Evolutionary conservation across 2,329 filamentous ascomycete species (phyloP).

Genomic region (Aphanoascus verrucosus): DNA sequence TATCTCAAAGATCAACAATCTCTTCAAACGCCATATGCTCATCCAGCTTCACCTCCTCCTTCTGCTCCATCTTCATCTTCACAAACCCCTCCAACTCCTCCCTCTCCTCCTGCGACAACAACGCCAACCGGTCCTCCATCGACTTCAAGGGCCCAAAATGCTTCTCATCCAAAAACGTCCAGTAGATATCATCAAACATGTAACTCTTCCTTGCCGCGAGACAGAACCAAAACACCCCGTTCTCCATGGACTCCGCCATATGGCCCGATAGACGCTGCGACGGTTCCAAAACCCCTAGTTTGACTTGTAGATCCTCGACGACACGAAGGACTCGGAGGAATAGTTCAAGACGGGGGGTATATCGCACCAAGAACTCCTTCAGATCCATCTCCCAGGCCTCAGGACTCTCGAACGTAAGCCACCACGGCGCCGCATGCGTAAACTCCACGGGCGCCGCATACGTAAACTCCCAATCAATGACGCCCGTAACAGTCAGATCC

Average conservation of each 20-base stretch:
- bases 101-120: slow-evolving; percentile 5
- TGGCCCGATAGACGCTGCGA: slow-evolving; percentile 13
- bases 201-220: slow-evolving; percentile 15
- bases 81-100: not conserved
- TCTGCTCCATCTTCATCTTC: not conserved
- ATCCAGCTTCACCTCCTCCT: not conserved
- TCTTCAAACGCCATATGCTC: not conserved
- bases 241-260: slow-evolving; percentile 17
- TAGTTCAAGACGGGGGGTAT: slow-evolving; percentile 18
- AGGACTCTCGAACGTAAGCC: slow-evolving; percentile 19
- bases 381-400: slow-evolving; percentile 20
- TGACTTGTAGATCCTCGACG: slow-evolving; percentile 17
- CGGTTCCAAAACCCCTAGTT: slow-evolving; percentile 12
- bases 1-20: slow-evolving; percentile 5
- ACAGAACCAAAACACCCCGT: slow-evolving; percentile 17
- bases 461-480: slow-evolving; percentile 25
- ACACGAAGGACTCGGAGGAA: slow-evolving; percentile 20
- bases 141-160: slow-evolving; percentile 10
- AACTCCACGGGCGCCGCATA: slow-evolving; percentile 20
- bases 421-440: slow-evolving; percentile 19
- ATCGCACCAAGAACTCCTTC: slow-evolving; percentile 20
- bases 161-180: slow-evolving; percentile 12
- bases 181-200: slow-evolving; percentile 18
- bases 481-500: slow-evolving; percentile 14
- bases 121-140: slow-evolving; percentile 4